These are phyloP conservation scores for Colletotrichum truncatum DNA, from an alignment of 2,329 filamentous ascomycete species.

Conservation along the genomic window DNA sequence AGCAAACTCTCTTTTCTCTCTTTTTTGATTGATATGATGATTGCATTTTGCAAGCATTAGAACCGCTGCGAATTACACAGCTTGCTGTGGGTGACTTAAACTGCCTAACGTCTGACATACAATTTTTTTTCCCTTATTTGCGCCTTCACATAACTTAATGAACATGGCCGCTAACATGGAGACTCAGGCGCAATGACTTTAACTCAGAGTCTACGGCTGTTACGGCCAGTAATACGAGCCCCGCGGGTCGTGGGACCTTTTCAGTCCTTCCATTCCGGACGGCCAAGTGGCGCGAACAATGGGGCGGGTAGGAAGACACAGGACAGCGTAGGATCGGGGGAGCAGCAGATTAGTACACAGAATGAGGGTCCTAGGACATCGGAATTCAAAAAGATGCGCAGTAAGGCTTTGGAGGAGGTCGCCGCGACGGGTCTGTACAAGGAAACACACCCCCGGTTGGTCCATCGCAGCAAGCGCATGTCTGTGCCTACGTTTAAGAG, in stretches of 20 bases:
- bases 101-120: constrained; percentile 49
- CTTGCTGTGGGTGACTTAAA: constrained; percentile 54
- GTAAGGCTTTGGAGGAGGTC: constrained; percentile 13
- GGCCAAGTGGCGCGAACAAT: constrained; percentile 21
- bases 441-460: constrained; percentile 30
- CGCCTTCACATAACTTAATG: constrained; percentile 32
- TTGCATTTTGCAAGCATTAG: constrained; percentile 45
- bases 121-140: constrained; percentile 20
- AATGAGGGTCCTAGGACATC: neutral
- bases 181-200: constrained; percentile 44
- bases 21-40: constrained; percentile 40
- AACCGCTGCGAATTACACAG: constrained; percentile 61
- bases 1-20: neutral
- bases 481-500: constrained; percentile 29
- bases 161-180: constrained; percentile 27
- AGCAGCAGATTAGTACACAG: neutral
- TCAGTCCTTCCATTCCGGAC: constrained; percentile 22
- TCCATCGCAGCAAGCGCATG: constrained; percentile 17
- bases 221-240: constrained; percentile 31
- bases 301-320: neutral
- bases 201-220: constrained; percentile 45
- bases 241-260: constrained; percentile 11
- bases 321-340: constrained; percentile 4
- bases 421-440: constrained; percentile 11
- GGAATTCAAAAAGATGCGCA: constrained; percentile 28